Evolutionary conservation across 345 rosid species (phyloP).

Genomic region (Syzygium jambos): DNA sequence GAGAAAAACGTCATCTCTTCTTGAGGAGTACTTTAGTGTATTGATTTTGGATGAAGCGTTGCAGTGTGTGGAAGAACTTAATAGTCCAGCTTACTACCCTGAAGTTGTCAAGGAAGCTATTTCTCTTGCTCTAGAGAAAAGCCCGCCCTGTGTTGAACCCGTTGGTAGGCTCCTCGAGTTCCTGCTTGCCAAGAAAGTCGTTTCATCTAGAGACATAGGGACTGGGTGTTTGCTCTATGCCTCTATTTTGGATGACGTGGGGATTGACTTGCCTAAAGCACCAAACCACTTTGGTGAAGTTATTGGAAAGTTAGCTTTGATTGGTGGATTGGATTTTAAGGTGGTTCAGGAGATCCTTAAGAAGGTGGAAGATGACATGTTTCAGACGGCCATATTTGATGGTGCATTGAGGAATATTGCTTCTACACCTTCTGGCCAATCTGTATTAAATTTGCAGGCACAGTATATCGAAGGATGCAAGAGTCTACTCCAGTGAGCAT

Average conservation of each 20-base stretch:
- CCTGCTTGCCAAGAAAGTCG: slow-evolving; percentile 33
- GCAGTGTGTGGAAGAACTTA: slow-evolving; percentile 63
- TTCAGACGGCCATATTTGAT: slow-evolving; percentile 43
- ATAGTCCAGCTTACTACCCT: slow-evolving; percentile 54
- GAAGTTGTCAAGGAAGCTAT: slow-evolving; percentile 83
- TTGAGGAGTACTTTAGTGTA: slow-evolving; percentile 66
- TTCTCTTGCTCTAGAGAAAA: slow-evolving; percentile 60
- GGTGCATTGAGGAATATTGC: slow-evolving; percentile 31
- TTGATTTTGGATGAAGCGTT: slow-evolving; percentile 58
- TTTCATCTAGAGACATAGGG: slow-evolving; percentile 39
- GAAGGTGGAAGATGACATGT: slow-evolving; percentile 53
- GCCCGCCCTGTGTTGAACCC: slow-evolving; percentile 46
- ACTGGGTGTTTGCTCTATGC: slow-evolving; percentile 65
- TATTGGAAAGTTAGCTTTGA: slow-evolving; percentile 46
- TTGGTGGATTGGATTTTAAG: slow-evolving; percentile 35
- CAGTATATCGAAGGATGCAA: slow-evolving; percentile 49
- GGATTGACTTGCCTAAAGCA: slow-evolving; percentile 75
- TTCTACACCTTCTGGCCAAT: slow-evolving; percentile 22
- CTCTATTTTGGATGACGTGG: slow-evolving; percentile 64
- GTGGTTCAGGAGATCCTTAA: slow-evolving; percentile 45
- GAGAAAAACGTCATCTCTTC: slow-evolving; percentile 50
- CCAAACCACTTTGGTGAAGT: slow-evolving; percentile 71
- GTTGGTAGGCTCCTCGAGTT: slow-evolving; percentile 40
- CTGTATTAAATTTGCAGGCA: slow-evolving; percentile 43
- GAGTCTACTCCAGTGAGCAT: slow-evolving; percentile 25